These are phyloP conservation scores for Eucalyptus pumila DNA, from an alignment of 345 rosid species.

Conservation along the genomic window DNA sequence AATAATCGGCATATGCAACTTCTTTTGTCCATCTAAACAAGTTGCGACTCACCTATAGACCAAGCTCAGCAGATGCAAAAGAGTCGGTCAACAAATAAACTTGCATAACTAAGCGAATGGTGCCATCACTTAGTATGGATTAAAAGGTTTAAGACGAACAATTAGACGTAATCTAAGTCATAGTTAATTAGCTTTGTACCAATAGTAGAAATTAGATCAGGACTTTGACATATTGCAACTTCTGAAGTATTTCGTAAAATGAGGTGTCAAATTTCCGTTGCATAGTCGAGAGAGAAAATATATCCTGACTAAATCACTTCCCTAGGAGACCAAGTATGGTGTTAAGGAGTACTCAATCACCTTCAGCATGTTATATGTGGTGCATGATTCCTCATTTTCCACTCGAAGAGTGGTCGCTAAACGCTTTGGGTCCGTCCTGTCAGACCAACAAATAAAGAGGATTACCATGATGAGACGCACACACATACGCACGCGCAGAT, in stretches of 20 bases:
- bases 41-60: constrained; percentile 69
- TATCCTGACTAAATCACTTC: not conserved
- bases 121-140: not conserved
- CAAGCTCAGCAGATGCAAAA: not conserved
- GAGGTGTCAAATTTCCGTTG: not conserved
- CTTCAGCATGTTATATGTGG: constrained; percentile 96
- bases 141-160: not conserved
- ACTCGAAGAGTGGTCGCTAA: constrained; percentile 45
- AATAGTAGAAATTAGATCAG: not conserved
- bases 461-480: not conserved
- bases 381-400: constrained; percentile 92
- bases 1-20: constrained; percentile 80
- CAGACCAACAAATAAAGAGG: not conserved
- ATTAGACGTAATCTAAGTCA: not conserved
- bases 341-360: constrained; percentile 4
- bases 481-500: not conserved
- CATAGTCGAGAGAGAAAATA: not conserved
- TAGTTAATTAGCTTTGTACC: not conserved
- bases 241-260: not conserved
- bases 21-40: constrained; percentile 94
- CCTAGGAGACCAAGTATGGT: not conserved
- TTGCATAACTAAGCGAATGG: not conserved
- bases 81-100: not conserved
- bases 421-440: constrained; percentile 80
- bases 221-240: not conserved